These are phyloP conservation scores for Echria macrotheca DNA, from an alignment of 495 filamentous ascomycete genomes.

Conservation along the genomic window DNA sequence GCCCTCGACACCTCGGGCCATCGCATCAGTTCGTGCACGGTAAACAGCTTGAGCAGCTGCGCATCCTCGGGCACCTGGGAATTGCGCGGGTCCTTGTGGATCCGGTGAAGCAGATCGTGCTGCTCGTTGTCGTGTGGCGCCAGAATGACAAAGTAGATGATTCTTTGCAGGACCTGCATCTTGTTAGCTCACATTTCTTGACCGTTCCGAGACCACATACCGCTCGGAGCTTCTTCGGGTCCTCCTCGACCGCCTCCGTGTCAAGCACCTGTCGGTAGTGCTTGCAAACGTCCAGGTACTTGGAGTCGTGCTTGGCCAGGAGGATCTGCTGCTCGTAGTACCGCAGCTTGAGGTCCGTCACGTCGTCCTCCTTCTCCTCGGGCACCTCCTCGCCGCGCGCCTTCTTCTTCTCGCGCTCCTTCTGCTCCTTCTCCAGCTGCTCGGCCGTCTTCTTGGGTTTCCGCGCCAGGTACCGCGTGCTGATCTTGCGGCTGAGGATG, in stretches of 20 bases:
- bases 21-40: constrained; percentile 92
- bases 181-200: constrained; percentile 32
- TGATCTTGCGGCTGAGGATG: constrained; percentile 94
- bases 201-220: constrained; percentile 46
- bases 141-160: constrained; percentile 96
- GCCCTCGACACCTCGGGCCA: constrained; percentile 87
- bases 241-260: constrained; percentile 87
- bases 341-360: constrained; percentile 89
- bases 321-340: constrained; percentile 97
- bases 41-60: constrained; percentile 85
- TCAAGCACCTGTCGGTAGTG: constrained; percentile 94
- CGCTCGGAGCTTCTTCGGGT: constrained; percentile 73
- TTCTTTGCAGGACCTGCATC: constrained; percentile 68
- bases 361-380: constrained; percentile 76
- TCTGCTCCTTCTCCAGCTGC: constrained; percentile 81
- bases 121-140: constrained; percentile 98
- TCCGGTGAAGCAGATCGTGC: constrained; percentile 91
- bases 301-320: constrained; percentile 90
- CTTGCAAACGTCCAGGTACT: constrained; percentile 95
- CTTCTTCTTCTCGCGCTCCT: constrained; percentile 69
- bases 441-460: constrained; percentile 85
- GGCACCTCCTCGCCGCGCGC: constrained; percentile 77
- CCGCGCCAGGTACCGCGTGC: constrained; percentile 80
- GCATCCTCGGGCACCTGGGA: constrained; percentile 66
- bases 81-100: constrained; percentile 66